Percentiles rank a stretch among this genome's conserved stretches.
Conservation (phyloP, 2,329 filamentous ascomycete species). For the Apiospora malaysiana region DNA sequence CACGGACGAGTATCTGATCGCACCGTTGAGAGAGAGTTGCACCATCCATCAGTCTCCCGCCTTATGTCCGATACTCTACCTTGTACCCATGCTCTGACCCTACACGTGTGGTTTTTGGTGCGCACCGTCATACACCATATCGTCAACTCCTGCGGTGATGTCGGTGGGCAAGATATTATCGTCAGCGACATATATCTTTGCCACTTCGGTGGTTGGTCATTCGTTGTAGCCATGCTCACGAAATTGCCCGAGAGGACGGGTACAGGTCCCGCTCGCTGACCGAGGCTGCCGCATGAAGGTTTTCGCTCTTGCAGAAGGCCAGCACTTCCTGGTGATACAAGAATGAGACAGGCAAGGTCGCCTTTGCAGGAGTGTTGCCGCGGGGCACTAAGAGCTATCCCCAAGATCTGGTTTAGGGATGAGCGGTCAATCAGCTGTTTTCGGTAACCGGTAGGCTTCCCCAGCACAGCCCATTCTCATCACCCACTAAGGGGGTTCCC, state of each 20-base stretch:
- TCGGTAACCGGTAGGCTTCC: background rate
- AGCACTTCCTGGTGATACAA: background rate
- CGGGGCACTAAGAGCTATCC: slow-evolving; percentile 11
- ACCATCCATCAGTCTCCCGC: slow-evolving; percentile 4
- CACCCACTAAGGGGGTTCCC: slow-evolving; percentile 14
- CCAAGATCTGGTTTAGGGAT: slow-evolving; percentile 11
- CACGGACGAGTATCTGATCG: background rate
- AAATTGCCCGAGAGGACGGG: background rate
- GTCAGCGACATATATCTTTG: background rate
- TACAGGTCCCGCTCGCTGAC: background rate
- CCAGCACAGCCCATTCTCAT: slow-evolving; percentile 14
- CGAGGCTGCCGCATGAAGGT: slow-evolving; percentile 6
- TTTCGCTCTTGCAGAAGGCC: background rate
- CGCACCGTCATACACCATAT: background rate
- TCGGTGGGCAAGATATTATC: background rate
- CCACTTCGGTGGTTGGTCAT: background rate
- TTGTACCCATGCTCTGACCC: background rate
- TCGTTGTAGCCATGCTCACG: background rate
- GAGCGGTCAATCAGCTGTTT: slow-evolving; percentile 1
- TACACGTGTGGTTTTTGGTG: background rate
- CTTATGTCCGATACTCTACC: background rate
- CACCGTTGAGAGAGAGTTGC: slow-evolving; percentile 5
- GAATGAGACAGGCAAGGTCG: background rate
- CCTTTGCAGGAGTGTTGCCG: slow-evolving; percentile 7
- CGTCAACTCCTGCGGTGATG: background rate